A percentile compares a stretch with the other conserved stretches of the same genome.
phyloP scores from a whole-genome alignment of 257 asterid genomes.

The Gardenia jasminoides region DNA sequence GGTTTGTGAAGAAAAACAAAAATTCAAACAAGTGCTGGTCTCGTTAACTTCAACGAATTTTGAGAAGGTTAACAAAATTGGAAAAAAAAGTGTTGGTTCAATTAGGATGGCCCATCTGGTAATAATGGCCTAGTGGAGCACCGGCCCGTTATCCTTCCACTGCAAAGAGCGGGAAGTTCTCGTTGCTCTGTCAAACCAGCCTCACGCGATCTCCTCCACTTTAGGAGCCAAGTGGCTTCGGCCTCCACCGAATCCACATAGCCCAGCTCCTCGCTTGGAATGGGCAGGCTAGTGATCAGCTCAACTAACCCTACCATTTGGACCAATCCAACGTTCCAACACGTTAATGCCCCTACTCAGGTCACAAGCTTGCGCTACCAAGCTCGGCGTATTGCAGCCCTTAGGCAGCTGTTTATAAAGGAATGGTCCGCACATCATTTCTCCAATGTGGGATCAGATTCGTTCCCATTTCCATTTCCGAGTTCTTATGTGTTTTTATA shows the following conservation, averaged over 20 bases:
- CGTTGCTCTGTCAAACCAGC: constrained; percentile 34
- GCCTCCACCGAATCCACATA: not conserved
- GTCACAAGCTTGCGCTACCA: constrained; percentile 19
- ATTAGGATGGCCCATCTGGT: not conserved
- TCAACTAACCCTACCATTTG: not conserved
- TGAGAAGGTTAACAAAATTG: no score
- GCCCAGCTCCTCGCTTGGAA: constrained; percentile 20
- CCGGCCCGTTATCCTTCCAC: constrained; percentile 26
- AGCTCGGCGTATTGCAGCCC: not conserved
- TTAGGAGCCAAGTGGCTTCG: not conserved
- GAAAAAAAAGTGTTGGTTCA: constrained; percentile 20
- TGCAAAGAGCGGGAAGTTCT: constrained; percentile 15
- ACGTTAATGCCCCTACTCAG: constrained; percentile 15
- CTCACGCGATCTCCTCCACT: constrained; percentile 23
- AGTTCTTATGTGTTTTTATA: no score
- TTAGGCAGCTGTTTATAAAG: not conserved
- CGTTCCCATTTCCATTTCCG: no score
- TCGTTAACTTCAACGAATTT: no score
- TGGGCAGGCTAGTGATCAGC: not conserved
- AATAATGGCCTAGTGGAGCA: not conserved
- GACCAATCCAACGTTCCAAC: not conserved
- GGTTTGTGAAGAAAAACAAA: no score
- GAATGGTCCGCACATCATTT: not conserved
- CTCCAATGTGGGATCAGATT: no score
- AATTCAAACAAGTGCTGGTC: no score